Conservation (phyloP, 2,329 filamentous ascomycete genomes). For the Fusarium phyllophilum region DNA sequence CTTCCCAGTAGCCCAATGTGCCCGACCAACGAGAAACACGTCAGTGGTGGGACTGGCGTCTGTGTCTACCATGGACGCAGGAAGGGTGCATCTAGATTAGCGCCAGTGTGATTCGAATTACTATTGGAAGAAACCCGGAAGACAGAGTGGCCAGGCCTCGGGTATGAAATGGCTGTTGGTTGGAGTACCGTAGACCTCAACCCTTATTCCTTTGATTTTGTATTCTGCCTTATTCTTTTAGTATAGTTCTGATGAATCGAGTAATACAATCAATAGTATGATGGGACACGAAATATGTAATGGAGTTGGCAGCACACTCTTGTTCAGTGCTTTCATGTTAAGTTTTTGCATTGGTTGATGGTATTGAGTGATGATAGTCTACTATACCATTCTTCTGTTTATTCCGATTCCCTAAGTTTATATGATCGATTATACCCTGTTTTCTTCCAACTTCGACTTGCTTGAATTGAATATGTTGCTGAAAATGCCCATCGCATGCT, state of each 20-base stretch:
- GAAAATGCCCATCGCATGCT: not conserved
- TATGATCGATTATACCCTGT: not conserved
- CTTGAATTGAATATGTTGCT: not conserved
- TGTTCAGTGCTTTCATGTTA: not conserved
- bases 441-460: not conserved
- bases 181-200: not conserved
- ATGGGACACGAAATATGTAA: not conserved
- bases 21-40: conserved; percentile 58
- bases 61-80: conserved; percentile 62
- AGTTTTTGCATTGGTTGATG: not conserved
- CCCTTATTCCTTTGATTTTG: not conserved
- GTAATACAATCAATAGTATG: not conserved
- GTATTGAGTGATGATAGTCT: not conserved
- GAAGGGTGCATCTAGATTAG: conserved; percentile 27
- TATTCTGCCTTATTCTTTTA: not conserved
- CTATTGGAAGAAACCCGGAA: not conserved
- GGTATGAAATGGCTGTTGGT: not conserved
- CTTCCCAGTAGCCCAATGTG: conserved; percentile 63
- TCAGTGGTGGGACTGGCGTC: conserved; percentile 57
- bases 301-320: not conserved
- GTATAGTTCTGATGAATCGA: not conserved
- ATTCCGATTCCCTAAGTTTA: too few relatives aligned
- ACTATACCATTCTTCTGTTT: too few relatives aligned
- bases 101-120: not conserved
- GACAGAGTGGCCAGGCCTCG: not conserved